phyloP scores from a whole-genome alignment of 2,329 filamentous ascomycete genomes.

The Acarospora socialis region DNA sequence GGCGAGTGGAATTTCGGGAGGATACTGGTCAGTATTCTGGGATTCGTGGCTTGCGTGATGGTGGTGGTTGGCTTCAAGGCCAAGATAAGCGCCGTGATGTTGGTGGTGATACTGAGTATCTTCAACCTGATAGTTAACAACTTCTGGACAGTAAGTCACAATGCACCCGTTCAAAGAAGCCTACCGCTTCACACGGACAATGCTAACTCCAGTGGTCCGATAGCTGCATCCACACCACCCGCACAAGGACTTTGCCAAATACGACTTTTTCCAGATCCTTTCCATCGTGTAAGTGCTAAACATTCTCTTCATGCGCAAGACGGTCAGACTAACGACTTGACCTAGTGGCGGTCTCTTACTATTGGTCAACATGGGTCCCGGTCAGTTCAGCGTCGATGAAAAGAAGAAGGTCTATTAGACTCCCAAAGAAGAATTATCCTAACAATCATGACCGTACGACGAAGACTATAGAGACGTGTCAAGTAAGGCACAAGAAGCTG shows the following conservation, averaged over 20 bases:
- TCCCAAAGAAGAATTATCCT: too few species aligned
- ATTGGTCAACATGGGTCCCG: slow-evolving; percentile 95
- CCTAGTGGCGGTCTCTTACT: slow-evolving; percentile 72
- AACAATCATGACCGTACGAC: too few species aligned
- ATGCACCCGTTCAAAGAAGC: slow-evolving; percentile 12
- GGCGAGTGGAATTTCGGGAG: slow-evolving; percentile 87
- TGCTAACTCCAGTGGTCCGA: slow-evolving; percentile 11
- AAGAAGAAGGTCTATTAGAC: slow-evolving; percentile 99
- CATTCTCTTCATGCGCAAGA: too few species aligned
- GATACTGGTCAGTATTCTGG: slow-evolving; percentile 68
- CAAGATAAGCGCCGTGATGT: slow-evolving; percentile 91
- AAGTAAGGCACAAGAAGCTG: too few species aligned
- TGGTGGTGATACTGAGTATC: slow-evolving; percentile 87
- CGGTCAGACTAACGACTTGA: too few species aligned
- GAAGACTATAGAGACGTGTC: too few species aligned
- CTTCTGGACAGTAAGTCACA: slow-evolving; percentile 84
- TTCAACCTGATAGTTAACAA: slow-evolving; percentile 99
- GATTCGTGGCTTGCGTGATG: slow-evolving; percentile 89
- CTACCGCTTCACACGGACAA: slow-evolving; percentile 15
- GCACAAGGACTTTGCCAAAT: slow-evolving; percentile 99
- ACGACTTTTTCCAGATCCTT: slow-evolving; percentile 99
- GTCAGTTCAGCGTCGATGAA: slow-evolving; percentile 96
- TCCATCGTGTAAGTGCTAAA: slow-evolving; percentile 65
- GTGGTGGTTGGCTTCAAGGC: slow-evolving; percentile 99
- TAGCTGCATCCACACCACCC: slow-evolving; percentile 95